Percentiles rank a stretch among this genome's conserved stretches.
phyloP scores from a whole-genome alignment of 129 eudicot genomes.

The Apium graveolens region DNA sequence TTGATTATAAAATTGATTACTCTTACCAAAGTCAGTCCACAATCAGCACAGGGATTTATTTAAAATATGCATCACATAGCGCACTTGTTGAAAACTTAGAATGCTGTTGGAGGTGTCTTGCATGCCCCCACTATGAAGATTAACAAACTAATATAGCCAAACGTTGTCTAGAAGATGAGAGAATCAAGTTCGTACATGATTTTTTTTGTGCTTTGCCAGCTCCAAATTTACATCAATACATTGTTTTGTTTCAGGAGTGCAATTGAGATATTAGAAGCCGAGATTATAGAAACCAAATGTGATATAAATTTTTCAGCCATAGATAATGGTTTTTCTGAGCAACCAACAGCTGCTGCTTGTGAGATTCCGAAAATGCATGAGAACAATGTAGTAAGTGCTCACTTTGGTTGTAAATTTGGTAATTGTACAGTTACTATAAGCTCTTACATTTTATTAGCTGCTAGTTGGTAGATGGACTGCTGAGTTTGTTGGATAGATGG shows the following conservation, averaged over 20 bases:
- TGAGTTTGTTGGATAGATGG: background rate
- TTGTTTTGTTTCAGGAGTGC: constrained; percentile 68
- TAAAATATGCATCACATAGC: background rate
- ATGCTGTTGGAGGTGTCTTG: background rate
- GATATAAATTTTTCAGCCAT: constrained; percentile 23
- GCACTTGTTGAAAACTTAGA: background rate
- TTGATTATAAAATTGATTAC: background rate
- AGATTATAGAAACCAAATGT: constrained; percentile 38
- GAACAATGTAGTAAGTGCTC: constrained; percentile 30
- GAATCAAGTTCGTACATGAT: background rate
- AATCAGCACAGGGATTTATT: background rate
- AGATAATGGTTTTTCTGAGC: constrained; percentile 24
- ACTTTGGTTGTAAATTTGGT: background rate
- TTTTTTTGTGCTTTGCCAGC: background rate
- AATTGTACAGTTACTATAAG: background rate
- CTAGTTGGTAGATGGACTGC: background rate
- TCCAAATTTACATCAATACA: background rate
- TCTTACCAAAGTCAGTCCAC: background rate
- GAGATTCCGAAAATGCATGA: constrained; percentile 15
- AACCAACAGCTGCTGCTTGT: constrained; percentile 17
- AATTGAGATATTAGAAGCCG: constrained; percentile 73
- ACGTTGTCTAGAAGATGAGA: background rate
- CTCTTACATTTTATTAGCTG: background rate
- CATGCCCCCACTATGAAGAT: background rate
- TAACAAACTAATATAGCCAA: background rate